These are phyloP conservation scores for Exsudoporus floridanus DNA, from an alignment of 1,284 basidiomycete genomes.

Conservation along the genomic window DNA sequence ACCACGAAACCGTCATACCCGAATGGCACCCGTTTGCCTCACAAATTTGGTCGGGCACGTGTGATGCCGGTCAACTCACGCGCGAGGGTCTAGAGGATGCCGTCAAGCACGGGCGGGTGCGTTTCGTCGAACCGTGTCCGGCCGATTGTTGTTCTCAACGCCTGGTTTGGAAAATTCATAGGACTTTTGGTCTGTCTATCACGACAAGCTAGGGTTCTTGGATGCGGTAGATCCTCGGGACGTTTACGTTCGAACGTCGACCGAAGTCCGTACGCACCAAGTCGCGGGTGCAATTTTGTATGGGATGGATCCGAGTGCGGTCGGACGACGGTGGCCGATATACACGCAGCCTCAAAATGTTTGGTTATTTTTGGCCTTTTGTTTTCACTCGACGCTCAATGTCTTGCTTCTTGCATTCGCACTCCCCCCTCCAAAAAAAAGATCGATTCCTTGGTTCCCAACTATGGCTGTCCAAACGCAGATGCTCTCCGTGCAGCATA, in stretches of 20 bases:
- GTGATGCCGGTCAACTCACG: slow-evolving; percentile 54
- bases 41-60: slow-evolving; percentile 57
- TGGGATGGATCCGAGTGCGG: slow-evolving; percentile 48
- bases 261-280: slow-evolving; percentile 49
- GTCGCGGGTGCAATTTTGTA: slow-evolving; percentile 50
- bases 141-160: not conserved
- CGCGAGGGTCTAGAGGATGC: slow-evolving; percentile 49
- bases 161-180: slow-evolving; percentile 15
- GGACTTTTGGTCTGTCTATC: slow-evolving; percentile 56
- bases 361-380: slow-evolving; percentile 11
- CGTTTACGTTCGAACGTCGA: slow-evolving; percentile 47
- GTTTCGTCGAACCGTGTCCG: not conserved
- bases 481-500: slow-evolving; percentile 43
- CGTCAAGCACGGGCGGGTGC: slow-evolving; percentile 48
- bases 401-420: not conserved
- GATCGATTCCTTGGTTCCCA: slow-evolving; percentile 54
- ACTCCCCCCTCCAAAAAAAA: slow-evolving; percentile 20
- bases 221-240: slow-evolving; percentile 39
- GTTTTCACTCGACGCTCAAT: not conserved
- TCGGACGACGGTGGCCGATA: slow-evolving; percentile 41
- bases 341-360: slow-evolving; percentile 43
- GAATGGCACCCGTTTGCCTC: slow-evolving; percentile 46
- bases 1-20: slow-evolving; percentile 42
- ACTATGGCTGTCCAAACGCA: slow-evolving; percentile 49
- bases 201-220: slow-evolving; percentile 43